Base-by-base conservation (phyloP, 2,329 filamentous ascomycete genomes). In the Davidsoniella virescens region DNA sequence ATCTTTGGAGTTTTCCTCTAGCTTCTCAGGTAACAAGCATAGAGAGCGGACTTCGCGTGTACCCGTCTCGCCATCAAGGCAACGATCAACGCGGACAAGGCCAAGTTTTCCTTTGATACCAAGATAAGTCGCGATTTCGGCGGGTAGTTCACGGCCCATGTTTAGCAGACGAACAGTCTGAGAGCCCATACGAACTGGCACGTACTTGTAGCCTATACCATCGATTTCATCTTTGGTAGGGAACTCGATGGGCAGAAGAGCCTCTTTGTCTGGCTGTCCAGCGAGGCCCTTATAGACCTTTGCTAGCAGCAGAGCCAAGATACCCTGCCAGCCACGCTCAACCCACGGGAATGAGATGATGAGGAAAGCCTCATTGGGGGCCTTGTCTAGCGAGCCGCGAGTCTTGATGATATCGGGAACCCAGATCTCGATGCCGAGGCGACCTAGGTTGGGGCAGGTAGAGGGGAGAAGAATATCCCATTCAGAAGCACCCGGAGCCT, bases 371-470 rank as follows among this genome's bases (percentile, higher is more conserved):
- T 63, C 61, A 33, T 71, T 66, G 44, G 65, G 58, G 10, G 51
- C 54, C 38, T 48, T 46, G 14, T 64, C 65, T 2, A 70, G 67
- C 52, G 68, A 67, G 33, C 72, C 70, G 55, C 70, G 67, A 52
- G 65, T 62, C 62, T 75, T 75, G 59, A 60, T 67, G 44, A 72
- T 65, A 62, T 86, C 81, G 0, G 83, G 82, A 23, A 81, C 63
- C 81, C 82, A 88, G 43, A 82, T 67, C 58, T 80, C 75, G 23
- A 78, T 71, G 52, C 69, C 71, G 47, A 95, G 71, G 44, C 78
- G 80, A 6, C 85, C 80, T 47, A 96, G 70, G 38, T 44, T 52
- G 20, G 51, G 29, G 46, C 50, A 52, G 26, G 33, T 33, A 3
- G 40, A 25, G 20, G 48, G 48, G 7, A 53, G 36, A 14, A 53